Percentiles rank a stretch among this genome's conserved stretches.
These are phyloP conservation scores for Fraxinus sp. DNA, from an alignment of 305 asterid species.

Conservation along the genomic window DNA sequence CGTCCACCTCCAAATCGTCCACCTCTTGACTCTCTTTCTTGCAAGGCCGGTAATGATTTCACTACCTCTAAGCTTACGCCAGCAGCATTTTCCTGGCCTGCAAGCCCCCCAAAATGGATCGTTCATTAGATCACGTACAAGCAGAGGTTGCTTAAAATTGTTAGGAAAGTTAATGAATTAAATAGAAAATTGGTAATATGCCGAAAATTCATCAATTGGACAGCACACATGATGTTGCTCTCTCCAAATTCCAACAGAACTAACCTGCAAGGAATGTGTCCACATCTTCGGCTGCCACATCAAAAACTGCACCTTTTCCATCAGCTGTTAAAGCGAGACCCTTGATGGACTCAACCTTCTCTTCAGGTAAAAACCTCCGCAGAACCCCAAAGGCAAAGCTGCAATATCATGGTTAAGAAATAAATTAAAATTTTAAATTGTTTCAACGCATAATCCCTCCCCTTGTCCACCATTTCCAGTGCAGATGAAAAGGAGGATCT, in stretches of 20 bases:
- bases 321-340: conserved; percentile 85
- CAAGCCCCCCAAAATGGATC: conserved; percentile 5
- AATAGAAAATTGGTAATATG: not conserved
- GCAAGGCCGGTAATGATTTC: conserved; percentile 58
- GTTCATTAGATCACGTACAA: not conserved
- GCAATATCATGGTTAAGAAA: conserved; percentile 11
- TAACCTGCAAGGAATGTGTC: conserved; percentile 67
- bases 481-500: not conserved
- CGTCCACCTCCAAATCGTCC: conserved; percentile 50
- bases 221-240: not conserved
- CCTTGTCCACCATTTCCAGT: not conserved
- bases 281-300: conserved; percentile 68
- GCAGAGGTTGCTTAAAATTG: not conserved
- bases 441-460: not conserved
- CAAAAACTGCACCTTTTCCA: conserved; percentile 87
- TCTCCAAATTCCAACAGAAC: conserved; percentile 15
- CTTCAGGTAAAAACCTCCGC: conserved; percentile 76
- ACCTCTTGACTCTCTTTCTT: conserved; percentile 59
- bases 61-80: conserved; percentile 67
- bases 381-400: conserved; percentile 66
- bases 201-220: not conserved
- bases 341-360: conserved; percentile 71
- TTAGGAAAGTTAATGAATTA: not conserved
- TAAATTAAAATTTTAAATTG: not conserved
- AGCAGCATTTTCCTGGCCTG: conserved; percentile 60